A percentile compares a stretch with the other conserved stretches of the same genome.
These are phyloP conservation scores for Lecanicillium sp. DNA, from an alignment of 2,329 filamentous ascomycete species.

Conservation along the genomic window DNA sequence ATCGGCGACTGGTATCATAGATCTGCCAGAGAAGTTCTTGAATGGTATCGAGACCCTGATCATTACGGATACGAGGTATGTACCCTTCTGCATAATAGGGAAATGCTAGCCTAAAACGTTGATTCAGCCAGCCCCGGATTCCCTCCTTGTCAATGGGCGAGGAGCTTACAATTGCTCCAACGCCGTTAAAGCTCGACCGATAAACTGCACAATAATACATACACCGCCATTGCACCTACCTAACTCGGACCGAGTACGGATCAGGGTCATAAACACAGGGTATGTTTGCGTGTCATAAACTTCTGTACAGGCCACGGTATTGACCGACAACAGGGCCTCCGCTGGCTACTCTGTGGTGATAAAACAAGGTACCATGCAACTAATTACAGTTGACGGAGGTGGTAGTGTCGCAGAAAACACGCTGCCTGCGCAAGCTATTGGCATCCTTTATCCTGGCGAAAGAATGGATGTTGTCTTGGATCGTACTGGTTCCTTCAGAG, in stretches of 20 bases:
- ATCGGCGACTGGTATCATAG: slow-evolving; percentile 11
- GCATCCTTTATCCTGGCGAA: slow-evolving; percentile 15
- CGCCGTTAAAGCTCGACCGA: slow-evolving; percentile 10
- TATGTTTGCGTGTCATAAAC: slow-evolving; percentile 4
- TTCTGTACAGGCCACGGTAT: not conserved
- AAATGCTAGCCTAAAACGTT: not conserved
- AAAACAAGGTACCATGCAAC: slow-evolving; percentile 8
- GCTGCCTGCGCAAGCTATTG: slow-evolving; percentile 9
- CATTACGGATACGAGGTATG: slow-evolving; percentile 10
- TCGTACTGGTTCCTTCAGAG: not conserved
- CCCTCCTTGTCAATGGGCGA: slow-evolving; percentile 9
- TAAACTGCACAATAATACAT: slow-evolving; percentile 8
- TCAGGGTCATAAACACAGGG: slow-evolving; percentile 14
- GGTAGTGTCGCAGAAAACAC: slow-evolving; percentile 4
- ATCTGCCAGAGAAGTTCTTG: slow-evolving; percentile 5
- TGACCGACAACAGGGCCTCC: slow-evolving; percentile 7
- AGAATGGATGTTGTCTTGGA: slow-evolving; percentile 11
- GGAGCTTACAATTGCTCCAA: slow-evolving; percentile 13
- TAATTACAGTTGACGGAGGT: slow-evolving; percentile 14
- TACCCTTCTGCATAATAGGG: not conserved
- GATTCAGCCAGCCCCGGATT: slow-evolving; percentile 11
- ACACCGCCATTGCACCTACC: slow-evolving; percentile 8
- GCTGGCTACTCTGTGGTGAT: slow-evolving; percentile 10
- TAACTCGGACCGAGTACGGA: slow-evolving; percentile 8
- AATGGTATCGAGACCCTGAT: slow-evolving; percentile 8